phyloP scores from a whole-genome alignment of 2,329 filamentous ascomycete species.

The Botrytis aclada region DNA sequence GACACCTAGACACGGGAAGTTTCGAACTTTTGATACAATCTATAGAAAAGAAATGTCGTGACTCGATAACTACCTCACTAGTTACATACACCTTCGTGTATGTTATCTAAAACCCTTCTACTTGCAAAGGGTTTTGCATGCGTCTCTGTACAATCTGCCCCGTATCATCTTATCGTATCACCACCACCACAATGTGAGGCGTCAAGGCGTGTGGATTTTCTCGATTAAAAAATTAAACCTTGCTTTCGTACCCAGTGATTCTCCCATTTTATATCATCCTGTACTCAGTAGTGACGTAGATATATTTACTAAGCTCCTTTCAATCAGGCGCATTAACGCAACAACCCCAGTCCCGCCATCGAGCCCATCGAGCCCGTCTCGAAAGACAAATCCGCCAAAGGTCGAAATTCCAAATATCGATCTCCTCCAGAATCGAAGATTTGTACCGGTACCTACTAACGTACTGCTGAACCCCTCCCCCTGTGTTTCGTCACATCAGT shows the following conservation, averaged over 20 bases:
- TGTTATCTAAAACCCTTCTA: background rate
- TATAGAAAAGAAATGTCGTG: background rate
- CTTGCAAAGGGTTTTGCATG: background rate
- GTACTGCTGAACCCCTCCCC: background rate
- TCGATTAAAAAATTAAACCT: background rate
- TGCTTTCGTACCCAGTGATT: background rate
- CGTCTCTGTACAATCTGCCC: background rate
- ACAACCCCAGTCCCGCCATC: background rate
- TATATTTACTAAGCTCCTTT: background rate
- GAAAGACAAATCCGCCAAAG: background rate
- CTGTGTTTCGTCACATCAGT: background rate
- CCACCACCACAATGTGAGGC: background rate
- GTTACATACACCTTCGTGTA: too few species aligned
- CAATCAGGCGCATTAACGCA: slow-evolving; percentile 3
- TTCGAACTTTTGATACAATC: background rate
- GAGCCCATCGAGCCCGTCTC: background rate
- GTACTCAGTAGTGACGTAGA: slow-evolving; percentile 5
- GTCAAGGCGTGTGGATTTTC: background rate
- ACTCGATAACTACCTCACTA: background rate
- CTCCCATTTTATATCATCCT: background rate
- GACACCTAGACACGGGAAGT: background rate
- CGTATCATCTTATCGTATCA: background rate
- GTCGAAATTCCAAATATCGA: slow-evolving; percentile 5
- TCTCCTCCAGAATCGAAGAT: slow-evolving; percentile 7
- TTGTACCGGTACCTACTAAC: background rate